Percentiles rank a stretch among this genome's conserved stretches.
These are phyloP conservation scores for Passalora sequoiae DNA, from an alignment of 2,329 filamentous ascomycete genomes.

Conservation along the genomic window DNA sequence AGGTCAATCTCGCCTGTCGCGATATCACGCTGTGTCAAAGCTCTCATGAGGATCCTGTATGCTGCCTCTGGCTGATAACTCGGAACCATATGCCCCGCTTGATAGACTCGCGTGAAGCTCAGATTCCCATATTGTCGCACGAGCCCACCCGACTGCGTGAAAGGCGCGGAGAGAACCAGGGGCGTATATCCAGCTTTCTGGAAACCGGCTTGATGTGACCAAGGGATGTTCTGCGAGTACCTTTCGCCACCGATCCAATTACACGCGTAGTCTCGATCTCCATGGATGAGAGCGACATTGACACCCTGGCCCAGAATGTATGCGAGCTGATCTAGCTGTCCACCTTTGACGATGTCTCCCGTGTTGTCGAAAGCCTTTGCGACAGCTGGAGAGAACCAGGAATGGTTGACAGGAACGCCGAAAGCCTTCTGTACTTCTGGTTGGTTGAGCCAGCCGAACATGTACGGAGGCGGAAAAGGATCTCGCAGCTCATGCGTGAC, in stretches of 20 bases:
- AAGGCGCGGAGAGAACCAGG: slow-evolving; percentile 25
- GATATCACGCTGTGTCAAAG: slow-evolving; percentile 32
- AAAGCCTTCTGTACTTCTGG: slow-evolving; percentile 53
- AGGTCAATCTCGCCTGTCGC: slow-evolving; percentile 31
- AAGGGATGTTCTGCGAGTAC: slow-evolving; percentile 47
- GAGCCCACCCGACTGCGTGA: slow-evolving; percentile 29
- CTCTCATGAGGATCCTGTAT: slow-evolving; percentile 37
- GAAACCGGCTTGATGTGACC: slow-evolving; percentile 43
- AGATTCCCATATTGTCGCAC: slow-evolving; percentile 34
- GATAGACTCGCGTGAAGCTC: slow-evolving; percentile 44
- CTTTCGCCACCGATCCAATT: slow-evolving; percentile 54
- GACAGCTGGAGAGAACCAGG: slow-evolving; percentile 34
- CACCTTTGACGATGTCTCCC: slow-evolving; percentile 38
- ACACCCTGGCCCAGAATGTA: slow-evolving; percentile 41
- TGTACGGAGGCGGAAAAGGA: slow-evolving; percentile 41
- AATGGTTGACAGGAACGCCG: slow-evolving; percentile 46
- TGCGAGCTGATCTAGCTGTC: slow-evolving; percentile 37
- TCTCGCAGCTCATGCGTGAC: slow-evolving; percentile 41
- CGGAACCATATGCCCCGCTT: slow-evolving; percentile 46
- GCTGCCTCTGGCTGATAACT: slow-evolving; percentile 37
- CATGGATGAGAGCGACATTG: slow-evolving; percentile 65
- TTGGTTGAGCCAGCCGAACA: slow-evolving; percentile 54
- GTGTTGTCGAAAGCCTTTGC: slow-evolving; percentile 38
- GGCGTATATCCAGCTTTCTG: slow-evolving; percentile 45
- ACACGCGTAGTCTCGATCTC: slow-evolving; percentile 54